A percentile compares a stretch with the other conserved stretches of the same genome.
phyloP scores from a whole-genome alignment of 306 rosid genomes.

The Parietaria judaica region DNA sequence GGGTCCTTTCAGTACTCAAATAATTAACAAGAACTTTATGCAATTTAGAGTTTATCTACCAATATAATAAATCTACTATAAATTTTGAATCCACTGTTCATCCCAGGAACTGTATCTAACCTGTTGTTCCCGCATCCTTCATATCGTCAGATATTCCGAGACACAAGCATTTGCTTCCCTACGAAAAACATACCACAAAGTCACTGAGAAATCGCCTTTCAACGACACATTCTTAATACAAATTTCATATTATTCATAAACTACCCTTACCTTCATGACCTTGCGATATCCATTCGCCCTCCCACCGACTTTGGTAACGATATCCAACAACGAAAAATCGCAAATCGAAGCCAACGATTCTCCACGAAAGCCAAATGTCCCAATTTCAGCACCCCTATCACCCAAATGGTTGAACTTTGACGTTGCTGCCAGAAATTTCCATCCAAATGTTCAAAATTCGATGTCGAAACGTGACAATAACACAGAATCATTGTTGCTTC shows the following conservation, averaged over 20 bases:
- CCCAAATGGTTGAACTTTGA: conserved; percentile 56
- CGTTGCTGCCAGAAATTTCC: conserved; percentile 45
- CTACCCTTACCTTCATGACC: conserved; percentile 59
- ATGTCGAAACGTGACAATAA: not conserved
- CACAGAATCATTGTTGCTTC: not conserved
- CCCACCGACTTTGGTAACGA: conserved; percentile 71
- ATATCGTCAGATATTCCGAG: conserved; percentile 78
- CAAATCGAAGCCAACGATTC: conserved; percentile 94
- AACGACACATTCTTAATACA: conserved; percentile 24
- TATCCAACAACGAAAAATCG: conserved; percentile 70
- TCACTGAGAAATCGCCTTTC: not conserved
- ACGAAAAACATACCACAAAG: conserved; percentile 25
- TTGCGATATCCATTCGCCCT: conserved; percentile 87
- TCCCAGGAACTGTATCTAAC: conserved; percentile 12
- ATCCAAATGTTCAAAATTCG: not conserved
- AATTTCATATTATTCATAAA: not conserved
- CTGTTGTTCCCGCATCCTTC: conserved; percentile 88
- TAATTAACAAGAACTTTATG: too few relatives aligned
- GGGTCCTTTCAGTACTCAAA: too few relatives aligned
- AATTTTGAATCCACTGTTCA: too few relatives aligned
- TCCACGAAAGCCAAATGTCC: conserved; percentile 82
- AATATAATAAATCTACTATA: not conserved
- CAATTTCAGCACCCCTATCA: conserved; percentile 34
- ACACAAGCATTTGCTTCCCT: conserved; percentile 84
- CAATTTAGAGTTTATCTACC: not conserved